Evolutionary conservation across 306 rosid species (phyloP).

Genomic region (Begonia masoniana): DNA sequence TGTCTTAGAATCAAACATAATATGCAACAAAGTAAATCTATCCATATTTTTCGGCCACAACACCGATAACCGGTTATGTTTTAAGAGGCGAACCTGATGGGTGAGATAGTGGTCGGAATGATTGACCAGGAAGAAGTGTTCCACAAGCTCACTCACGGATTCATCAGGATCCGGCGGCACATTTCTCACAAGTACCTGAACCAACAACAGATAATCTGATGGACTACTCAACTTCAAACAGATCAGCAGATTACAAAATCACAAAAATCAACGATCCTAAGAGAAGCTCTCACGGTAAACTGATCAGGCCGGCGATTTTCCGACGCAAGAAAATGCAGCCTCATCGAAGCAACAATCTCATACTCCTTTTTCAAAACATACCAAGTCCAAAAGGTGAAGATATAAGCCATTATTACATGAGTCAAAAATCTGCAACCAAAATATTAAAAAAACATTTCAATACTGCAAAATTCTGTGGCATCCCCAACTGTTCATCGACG

Average conservation of each 20-base stretch:
- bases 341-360: slow-evolving; percentile 64
- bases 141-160: slow-evolving; percentile 80
- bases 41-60: too few species aligned
- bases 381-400: slow-evolving; percentile 87
- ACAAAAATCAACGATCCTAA: too few species aligned
- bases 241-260: too few species aligned
- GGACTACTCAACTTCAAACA: too few species aligned
- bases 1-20: too few species aligned
- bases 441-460: not conserved
- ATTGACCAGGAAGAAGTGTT: slow-evolving; percentile 92
- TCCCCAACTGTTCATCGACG: too few species aligned
- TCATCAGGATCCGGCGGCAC: slow-evolving; percentile 98
- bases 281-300: slow-evolving; percentile 50
- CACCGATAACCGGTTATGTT: not conserved
- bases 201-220: not conserved
- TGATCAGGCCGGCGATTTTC: slow-evolving; percentile 83
- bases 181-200: slow-evolving; percentile 82
- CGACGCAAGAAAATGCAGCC: slow-evolving; percentile 78
- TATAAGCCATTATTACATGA: slow-evolving; percentile 92
- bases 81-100: slow-evolving; percentile 50
- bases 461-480: too few species aligned
- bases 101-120: slow-evolving; percentile 86
- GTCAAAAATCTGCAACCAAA: slow-evolving; percentile 81
- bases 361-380: slow-evolving; percentile 75
- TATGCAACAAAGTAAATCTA: too few species aligned